Evolutionary conservation across 768 basidiomycete genomes (phyloP), one percentile per base, ranked within the genome.

Genomic region (Pleurotus giganteus): DNA sequence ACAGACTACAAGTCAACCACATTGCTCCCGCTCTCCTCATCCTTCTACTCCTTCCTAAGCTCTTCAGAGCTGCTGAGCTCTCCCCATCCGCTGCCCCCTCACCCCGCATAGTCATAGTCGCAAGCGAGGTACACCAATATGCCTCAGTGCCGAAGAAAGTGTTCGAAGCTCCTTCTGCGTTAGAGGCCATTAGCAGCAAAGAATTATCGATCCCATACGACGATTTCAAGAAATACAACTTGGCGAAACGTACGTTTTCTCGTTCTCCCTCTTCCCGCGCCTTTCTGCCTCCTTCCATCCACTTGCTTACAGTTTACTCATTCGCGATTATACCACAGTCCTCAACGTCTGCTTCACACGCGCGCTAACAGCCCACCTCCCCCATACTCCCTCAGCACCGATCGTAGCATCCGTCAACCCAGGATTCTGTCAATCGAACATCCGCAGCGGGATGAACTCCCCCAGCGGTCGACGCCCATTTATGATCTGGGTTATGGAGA

Each of bases 1-100:
- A 4, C 41, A 84, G 81, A 8, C 53, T 81, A 0, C 80, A 83
- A 57, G 72, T 79, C 36, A 82, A 82, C 60, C 58, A 71, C 60
- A 62, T 84, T 8, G 65, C 76, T 0, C 69, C 69, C 4, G 66
- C 73, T 5, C 66, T 81, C 0, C 66, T 80, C 3, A 65, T 70
- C 0, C 58, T 82, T 4, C 67, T 72, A 4, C 66, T 82, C 0
- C 66, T 81, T 0, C 81, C 82, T 0, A 60, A 58, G 8, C 69
- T 83, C 65, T 42, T 73, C 0, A 28, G 19, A 15, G 23, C 46
- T 6, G 11, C 26, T 24, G 60, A 69, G 27, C 74, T 78, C 0
- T 68, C 73, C 0, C 54, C 64, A 24, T 60, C 64, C 19, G 53
- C 69, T 53, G 45, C 62, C 1, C 67, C 69, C 0, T 62, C 55